Evolutionary conservation across 2,329 filamentous ascomycete species (phyloP).

Genomic region (Graphilbum ipis-grandicollis): DNA sequence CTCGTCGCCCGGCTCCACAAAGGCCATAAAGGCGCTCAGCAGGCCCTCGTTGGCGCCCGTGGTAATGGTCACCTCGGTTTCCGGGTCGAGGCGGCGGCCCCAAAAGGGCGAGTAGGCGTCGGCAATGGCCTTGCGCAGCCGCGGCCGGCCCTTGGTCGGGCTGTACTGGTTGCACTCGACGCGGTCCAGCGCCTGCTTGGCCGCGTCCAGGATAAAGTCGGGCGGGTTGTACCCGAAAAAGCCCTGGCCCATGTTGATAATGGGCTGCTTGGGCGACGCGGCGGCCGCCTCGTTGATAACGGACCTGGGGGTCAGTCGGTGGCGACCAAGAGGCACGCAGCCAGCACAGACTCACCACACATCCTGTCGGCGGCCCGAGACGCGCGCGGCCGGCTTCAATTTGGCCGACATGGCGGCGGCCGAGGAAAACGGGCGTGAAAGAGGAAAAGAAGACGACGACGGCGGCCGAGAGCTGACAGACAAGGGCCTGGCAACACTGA

Average conservation of each 20-base stretch:
- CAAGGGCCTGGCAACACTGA: neutral
- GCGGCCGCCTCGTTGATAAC: constrained; percentile 35
- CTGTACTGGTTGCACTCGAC: constrained; percentile 99
- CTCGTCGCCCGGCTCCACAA: constrained; percentile 86
- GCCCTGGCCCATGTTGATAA: constrained; percentile 38
- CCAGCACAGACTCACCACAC: constrained; percentile 16
- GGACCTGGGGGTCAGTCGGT: constrained; percentile 16
- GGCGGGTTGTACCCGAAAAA: constrained; percentile 94
- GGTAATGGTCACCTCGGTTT: constrained; percentile 88
- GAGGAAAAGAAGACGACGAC: neutral
- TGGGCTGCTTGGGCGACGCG: constrained; percentile 30
- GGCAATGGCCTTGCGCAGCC: constrained; percentile 82
- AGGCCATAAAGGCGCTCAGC: constrained; percentile 95
- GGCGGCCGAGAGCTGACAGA: neutral
- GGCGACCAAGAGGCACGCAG: neutral
- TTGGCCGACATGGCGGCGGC: constrained; percentile 9
- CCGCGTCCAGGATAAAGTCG: constrained; percentile 75
- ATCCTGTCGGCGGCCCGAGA: constrained; percentile 20
- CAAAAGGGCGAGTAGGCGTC: constrained; percentile 85
- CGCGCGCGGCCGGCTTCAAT: constrained; percentile 20
- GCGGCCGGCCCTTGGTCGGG: constrained; percentile 80
- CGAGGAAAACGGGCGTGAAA: no score
- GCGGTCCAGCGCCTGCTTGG: constrained; percentile 71
- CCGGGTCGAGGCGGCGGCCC: constrained; percentile 64
- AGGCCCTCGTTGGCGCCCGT: constrained; percentile 87